Base-by-base conservation (phyloP, 768 basidiomycete species). In the Trametes maxima region DNA sequence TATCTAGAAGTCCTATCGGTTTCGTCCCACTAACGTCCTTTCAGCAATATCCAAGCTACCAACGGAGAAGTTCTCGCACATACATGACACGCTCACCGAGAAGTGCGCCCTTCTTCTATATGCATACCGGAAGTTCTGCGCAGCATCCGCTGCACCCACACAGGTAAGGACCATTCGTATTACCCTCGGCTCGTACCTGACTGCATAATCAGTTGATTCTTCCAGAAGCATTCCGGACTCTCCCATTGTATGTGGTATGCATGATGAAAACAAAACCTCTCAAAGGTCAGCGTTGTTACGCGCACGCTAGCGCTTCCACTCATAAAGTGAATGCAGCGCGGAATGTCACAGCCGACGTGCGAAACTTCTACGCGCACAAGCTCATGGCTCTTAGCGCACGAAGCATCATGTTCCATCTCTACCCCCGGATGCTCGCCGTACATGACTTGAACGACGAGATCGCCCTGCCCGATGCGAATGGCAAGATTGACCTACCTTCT, bases 321-420 rank as follows among this genome's bases (percentile, higher is more conserved):
- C 43, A 24, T 19, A 42, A 40, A 21, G n/a, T 55, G 35, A 8
- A 24, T 46, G 22, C 68, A 95, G 94, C 87, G 47, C 86, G 91
- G 16, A 87, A 85, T 67, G 95, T 99, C 50, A 88, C 90, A 6
- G 89, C 94, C n/a, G 97, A 98, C 68, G 94, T 95, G 12, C 89
- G 97, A 53, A 93, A 94, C 66, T 90, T 88, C 69, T 83, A 89
- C 68, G 86, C 88, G 51, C 90, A 95, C 64, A 83, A 85, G 65
- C 79, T 97, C 49, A 81, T 85, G 63, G 84, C 86, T 0, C 84
- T 88, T 79, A 79, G 85, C 54, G 85, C 90, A 11, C 85, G 89
- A 17, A 77, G 78, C 39, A 81, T 89, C 11, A 84, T 96, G 72
- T 85, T 86, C 59, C 80, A 91, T 65, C 82, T 98, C 14, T 98